phyloP scores from a whole-genome alignment of 176 grass and related monocot genomes.

The Triticum urartu region DNA sequence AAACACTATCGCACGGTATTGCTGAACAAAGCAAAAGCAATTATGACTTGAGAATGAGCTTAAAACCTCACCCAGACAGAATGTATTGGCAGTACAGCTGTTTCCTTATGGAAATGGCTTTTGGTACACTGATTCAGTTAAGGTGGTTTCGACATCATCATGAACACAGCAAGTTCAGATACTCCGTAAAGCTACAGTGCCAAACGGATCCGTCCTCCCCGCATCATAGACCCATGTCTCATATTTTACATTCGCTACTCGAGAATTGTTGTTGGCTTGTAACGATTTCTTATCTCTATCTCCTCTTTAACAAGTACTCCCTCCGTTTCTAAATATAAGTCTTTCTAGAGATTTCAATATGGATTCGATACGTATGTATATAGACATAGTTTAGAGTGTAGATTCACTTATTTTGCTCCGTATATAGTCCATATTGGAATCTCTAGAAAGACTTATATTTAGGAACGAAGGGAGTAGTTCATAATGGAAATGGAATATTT shows the following conservation, averaged over 20 bases:
- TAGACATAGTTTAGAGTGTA: too few relatives aligned
- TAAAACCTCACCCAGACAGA: not conserved
- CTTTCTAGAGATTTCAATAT: too few relatives aligned
- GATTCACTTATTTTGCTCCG: too few relatives aligned
- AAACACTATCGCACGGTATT: not conserved
- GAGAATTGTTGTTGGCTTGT: not conserved
- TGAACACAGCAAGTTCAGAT: not conserved
- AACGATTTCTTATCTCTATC: not conserved
- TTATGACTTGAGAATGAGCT: not conserved
- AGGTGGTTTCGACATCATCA: not conserved
- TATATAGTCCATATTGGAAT: too few relatives aligned
- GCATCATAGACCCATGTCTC: not conserved
- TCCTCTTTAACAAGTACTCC: not conserved
- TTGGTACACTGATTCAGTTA: not conserved
- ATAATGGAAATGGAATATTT: not conserved
- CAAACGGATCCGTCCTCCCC: not conserved
- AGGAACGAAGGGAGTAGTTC: not conserved
- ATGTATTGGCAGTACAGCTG: not conserved
- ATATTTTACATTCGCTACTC: not conserved
- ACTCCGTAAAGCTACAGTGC: not conserved
- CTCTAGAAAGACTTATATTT: too few relatives aligned
- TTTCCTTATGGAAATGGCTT: slow-evolving; percentile 6
- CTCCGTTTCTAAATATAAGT: too few relatives aligned
- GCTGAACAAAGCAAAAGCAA: not conserved
- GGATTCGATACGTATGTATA: too few relatives aligned